Evolutionary conservation across 805 yeast genomes (phyloP).

Genomic region (Torulaspora delbrueckii): DNA sequence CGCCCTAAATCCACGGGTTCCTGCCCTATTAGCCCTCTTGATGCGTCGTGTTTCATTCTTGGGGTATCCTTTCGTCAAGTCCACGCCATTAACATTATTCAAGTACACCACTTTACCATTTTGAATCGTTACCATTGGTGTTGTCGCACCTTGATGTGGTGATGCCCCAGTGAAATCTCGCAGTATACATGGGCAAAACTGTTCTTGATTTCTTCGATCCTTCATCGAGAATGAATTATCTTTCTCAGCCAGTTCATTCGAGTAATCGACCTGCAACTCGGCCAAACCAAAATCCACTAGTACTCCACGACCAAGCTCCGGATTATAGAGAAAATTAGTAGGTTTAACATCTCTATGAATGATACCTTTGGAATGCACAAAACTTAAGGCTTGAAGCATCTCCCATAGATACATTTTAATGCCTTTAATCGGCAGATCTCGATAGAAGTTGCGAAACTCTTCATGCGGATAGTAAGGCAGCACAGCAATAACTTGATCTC

Average conservation of each 20-base stretch:
- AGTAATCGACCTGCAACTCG: constrained; percentile 45
- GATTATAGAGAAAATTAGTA: constrained; percentile 61
- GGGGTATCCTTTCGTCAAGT: constrained; percentile 61
- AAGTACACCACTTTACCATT: constrained; percentile 32
- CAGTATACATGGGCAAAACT: constrained; percentile 54
- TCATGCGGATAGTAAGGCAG: constrained; percentile 87
- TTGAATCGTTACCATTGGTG: constrained; percentile 30
- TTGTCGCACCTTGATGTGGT: constrained; percentile 8
- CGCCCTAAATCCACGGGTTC: constrained; percentile 91
- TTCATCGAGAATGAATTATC: constrained; percentile 13
- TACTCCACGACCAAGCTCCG: constrained; percentile 73
- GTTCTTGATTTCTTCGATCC: constrained; percentile 29
- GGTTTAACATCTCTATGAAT: constrained; percentile 93
- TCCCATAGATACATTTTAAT: constrained; percentile 78
- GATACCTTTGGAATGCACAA: constrained; percentile 66
- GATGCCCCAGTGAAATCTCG: constrained; percentile 28
- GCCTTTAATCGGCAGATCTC: constrained; percentile 74
- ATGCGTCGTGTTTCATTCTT: constrained; percentile 85
- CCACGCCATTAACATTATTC: constrained; percentile 35
- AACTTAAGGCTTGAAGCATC: constrained; percentile 62
- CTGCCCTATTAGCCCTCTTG: constrained; percentile 93
- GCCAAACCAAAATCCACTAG: constrained; percentile 92
- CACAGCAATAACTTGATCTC: constrained; percentile 91
- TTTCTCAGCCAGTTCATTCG: constrained; percentile 11
- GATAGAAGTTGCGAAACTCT: constrained; percentile 81